phyloP scores from a whole-genome alignment of 1,284 basidiomycete genomes.

The Meripilus lineatus region DNA sequence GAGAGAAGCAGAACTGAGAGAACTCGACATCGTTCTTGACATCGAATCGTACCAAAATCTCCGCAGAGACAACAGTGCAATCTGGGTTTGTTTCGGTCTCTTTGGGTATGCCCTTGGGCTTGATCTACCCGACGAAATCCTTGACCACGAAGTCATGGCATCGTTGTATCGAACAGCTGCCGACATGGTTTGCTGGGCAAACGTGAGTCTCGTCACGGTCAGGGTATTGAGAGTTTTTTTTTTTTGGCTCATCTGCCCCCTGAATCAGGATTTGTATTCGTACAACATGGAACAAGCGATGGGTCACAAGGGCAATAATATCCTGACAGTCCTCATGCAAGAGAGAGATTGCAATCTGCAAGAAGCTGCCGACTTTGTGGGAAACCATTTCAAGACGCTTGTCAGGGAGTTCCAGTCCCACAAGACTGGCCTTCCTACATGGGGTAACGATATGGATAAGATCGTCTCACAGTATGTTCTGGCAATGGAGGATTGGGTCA shows the following conservation, averaged over 20 bases:
- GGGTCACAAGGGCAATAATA: slow-evolving; percentile 61
- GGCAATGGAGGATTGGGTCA: slow-evolving; percentile 33
- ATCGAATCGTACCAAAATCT: slow-evolving; percentile 48
- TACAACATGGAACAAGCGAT: slow-evolving; percentile 71
- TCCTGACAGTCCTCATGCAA: slow-evolving; percentile 64
- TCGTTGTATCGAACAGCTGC: slow-evolving; percentile 51
- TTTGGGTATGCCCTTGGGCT: slow-evolving; percentile 56
- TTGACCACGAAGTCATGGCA: slow-evolving; percentile 48
- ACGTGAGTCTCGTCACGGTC: slow-evolving; percentile 29
- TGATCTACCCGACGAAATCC: slow-evolving; percentile 57
- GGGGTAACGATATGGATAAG: slow-evolving; percentile 40
- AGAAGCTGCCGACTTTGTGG: slow-evolving; percentile 54
- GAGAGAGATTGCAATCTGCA: slow-evolving; percentile 47
- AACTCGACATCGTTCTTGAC: no score
- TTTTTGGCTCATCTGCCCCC: no score
- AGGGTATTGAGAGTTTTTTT: not conserved
- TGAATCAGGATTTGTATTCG: slow-evolving; percentile 67
- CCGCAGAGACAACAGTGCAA: slow-evolving; percentile 63
- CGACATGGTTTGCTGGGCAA: slow-evolving; percentile 57
- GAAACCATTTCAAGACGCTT: slow-evolving; percentile 44
- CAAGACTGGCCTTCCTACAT: slow-evolving; percentile 44
- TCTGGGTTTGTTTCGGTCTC: slow-evolving; percentile 58
- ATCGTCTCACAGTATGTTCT: slow-evolving; percentile 39
- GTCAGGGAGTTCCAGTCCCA: slow-evolving; percentile 45
- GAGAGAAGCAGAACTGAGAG: no score